Base-by-base conservation (phyloP, 208 protist genomes). In the Wallacemonas sp. region DNA sequence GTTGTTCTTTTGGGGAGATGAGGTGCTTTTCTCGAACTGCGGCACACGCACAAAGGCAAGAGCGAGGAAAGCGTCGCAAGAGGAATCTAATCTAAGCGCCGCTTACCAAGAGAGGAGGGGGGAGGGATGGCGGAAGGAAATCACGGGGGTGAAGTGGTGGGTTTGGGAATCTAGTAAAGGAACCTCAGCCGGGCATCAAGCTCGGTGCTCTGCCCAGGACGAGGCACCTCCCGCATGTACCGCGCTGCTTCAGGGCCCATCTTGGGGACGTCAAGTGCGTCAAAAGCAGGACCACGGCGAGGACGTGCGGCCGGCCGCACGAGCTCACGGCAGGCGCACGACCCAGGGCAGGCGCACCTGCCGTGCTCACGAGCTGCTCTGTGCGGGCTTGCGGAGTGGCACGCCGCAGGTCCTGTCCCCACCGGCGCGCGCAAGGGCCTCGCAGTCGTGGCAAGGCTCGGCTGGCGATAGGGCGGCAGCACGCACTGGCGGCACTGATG, bases 191-290 rank as follows among this genome's bases (percentile, higher is more conserved):
- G 61, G 22, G 62, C 54, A 54, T 49, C 26, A 14, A 70, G 20
- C 11, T 23, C 16, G 2, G 28, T 25, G 71, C 67, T 54, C 29
- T 36, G 23, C 14, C 4, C 31, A 20, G 71, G 50, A 3, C 62
- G 38, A 22, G 61, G 64, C 16, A 68, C 61, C 18, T 69, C 69
- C 12, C 32, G 57, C 75, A 76, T 89, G 69, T 85, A 86, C 12
- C 61, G 46, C 14, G 48, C 41, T 7, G 79, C 76, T 12, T 42
- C 23, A 26, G 42, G 49, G 3, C 83, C 83, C 79, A 89, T 89
- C 25, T 77, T 79, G 2, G 84, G 79, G 12, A 89, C 70, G 14
- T 84, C 80, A 32, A 78, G 57, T 18, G 80, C 62, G 38, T 76
- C 72, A 52, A 74, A 86, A 11, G 44, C n/a, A 7, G n/a, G 7